A percentile compares a stretch with the other conserved stretches of the same genome.
Conservation (phyloP, 352 stramenopile species). For the Blastocystis sp. region DNA sequence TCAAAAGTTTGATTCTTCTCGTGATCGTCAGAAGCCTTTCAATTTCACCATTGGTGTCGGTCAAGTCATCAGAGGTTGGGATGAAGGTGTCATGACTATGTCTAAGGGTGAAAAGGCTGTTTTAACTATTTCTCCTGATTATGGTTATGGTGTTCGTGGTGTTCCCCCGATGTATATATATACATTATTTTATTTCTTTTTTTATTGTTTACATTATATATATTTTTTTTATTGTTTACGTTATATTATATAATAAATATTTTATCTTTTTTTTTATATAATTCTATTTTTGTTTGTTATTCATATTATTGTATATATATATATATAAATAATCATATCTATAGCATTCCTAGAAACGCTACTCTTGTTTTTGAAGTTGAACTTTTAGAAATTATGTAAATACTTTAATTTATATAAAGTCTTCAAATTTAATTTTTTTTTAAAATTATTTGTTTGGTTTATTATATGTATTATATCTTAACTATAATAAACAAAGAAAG, state of each 20-base stretch:
- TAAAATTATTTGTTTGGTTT: too few relatives aligned
- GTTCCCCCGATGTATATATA: conserved; percentile 30
- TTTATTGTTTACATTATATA: too few relatives aligned
- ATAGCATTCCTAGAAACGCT: conserved; percentile 43
- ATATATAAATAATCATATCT: neutral
- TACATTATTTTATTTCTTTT: too few relatives aligned
- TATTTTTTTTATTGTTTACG: too few relatives aligned
- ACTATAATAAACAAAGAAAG: too few relatives aligned
- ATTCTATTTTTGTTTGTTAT: too few relatives aligned
- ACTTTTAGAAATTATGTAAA: conserved; percentile 40
- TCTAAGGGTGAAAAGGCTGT: conserved; percentile 40
- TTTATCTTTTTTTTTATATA: too few relatives aligned
- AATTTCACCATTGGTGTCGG: conserved; percentile 52
- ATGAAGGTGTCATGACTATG: conserved; percentile 38
- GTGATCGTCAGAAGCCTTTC: conserved; percentile 54
- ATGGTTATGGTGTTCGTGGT: conserved; percentile 41
- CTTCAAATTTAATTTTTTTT: too few relatives aligned
- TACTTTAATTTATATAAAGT: too few relatives aligned
- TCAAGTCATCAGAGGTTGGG: conserved; percentile 49
- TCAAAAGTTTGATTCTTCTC: conserved; percentile 75
- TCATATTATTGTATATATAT: too few relatives aligned
- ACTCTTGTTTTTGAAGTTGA: conserved; percentile 46
- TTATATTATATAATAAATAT: too few relatives aligned
- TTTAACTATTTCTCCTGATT: conserved; percentile 42
- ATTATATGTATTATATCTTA: too few relatives aligned